Evolutionary conservation across 306 rosid genomes (phyloP).

Genomic region (Fragaria nilgerrensis): DNA sequence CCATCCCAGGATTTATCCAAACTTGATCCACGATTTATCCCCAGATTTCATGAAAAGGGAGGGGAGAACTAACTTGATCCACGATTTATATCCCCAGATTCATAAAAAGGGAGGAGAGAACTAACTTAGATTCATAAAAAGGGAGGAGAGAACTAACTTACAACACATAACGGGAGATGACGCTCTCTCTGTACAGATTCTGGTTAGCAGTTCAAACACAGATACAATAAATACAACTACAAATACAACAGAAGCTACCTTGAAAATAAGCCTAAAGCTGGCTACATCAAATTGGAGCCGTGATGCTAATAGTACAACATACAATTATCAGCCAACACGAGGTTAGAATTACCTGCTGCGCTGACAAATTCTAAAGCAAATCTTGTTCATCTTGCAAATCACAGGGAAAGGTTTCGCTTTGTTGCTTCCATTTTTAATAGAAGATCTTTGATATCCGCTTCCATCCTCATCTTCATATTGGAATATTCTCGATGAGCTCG

Average conservation of each 20-base stretch:
- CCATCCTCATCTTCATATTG: constrained; percentile 87
- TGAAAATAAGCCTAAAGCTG: neutral
- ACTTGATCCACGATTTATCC: neutral
- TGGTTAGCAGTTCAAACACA: constrained; percentile 41
- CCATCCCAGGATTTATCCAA: neutral
- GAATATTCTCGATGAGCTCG: constrained; percentile 76
- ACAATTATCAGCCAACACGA: neutral
- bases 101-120: neutral
- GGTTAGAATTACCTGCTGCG: neutral
- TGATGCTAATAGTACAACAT: constrained; percentile 8
- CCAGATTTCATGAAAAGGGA: neutral
- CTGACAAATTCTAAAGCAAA: constrained; percentile 4
- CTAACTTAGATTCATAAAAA: constrained; percentile 9
- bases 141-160: constrained; percentile 17
- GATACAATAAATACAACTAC: neutral
- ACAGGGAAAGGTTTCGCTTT: constrained; percentile 70
- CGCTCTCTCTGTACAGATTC: constrained; percentile 54
- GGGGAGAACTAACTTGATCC: neutral
- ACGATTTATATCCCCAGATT: neutral
- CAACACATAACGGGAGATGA: constrained; percentile 35
- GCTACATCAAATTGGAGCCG: constrained; percentile 9
- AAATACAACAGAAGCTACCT: constrained; percentile 3
- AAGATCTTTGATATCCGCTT: constrained; percentile 82
- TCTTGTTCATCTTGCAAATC: constrained; percentile 24
- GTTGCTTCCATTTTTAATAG: constrained; percentile 94